Conservation (phyloP, 139 green algal species). For the Chlamydomonas sphaeroides region DNA sequence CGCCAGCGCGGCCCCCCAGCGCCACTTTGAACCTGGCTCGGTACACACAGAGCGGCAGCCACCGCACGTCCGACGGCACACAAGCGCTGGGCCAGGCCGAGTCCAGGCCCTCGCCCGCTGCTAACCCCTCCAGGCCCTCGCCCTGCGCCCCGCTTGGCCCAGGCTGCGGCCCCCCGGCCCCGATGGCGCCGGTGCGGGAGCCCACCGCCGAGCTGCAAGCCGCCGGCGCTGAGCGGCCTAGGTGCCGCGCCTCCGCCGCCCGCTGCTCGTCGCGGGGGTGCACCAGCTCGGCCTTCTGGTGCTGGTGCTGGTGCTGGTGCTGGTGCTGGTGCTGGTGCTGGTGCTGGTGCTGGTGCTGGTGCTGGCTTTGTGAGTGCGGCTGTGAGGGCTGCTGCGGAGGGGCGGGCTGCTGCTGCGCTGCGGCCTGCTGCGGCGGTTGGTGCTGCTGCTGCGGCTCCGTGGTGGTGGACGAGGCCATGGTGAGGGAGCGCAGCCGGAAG, state of each 20-base stretch:
- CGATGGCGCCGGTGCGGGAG: too few relatives aligned
- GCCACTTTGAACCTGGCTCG: not conserved
- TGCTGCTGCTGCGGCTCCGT: not conserved
- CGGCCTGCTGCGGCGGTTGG: too few relatives aligned
- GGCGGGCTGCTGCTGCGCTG: not conserved
- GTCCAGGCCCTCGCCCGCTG: not conserved
- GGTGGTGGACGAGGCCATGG: conserved; percentile 8
- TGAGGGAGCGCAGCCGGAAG: conserved; percentile 53
- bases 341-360: too few relatives aligned
- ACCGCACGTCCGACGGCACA: not conserved
- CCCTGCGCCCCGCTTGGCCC: too few relatives aligned
- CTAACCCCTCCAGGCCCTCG: too few relatives aligned
- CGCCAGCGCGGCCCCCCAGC: too few relatives aligned
- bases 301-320: not conserved
- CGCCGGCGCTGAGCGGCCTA: too few relatives aligned
- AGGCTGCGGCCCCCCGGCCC: too few relatives aligned
- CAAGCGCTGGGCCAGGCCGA: not conserved
- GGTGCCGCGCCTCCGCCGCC: too few relatives aligned
- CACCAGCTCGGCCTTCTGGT: not conserved
- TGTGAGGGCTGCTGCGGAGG: not conserved
- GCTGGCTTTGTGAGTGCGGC: too few relatives aligned
- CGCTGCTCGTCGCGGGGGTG: too few relatives aligned
- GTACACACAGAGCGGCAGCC: conserved; percentile 36
- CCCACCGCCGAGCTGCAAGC: too few relatives aligned
- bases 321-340: not conserved